phyloP scores from a whole-genome alignment of 495 filamentous ascomycete species.

The Xylaria nigripes region DNA sequence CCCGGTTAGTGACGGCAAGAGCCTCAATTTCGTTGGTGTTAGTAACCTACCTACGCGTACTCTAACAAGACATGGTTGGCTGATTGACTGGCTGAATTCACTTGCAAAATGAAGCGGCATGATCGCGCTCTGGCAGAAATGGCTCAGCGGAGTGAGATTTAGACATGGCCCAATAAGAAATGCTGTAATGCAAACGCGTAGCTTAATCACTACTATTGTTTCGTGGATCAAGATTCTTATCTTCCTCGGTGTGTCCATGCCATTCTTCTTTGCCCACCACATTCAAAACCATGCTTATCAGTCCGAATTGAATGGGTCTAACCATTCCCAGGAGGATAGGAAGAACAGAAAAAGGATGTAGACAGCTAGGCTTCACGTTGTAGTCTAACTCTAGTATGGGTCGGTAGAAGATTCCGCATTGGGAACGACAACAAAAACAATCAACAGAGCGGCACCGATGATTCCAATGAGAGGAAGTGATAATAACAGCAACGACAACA shows the following conservation, averaged over 20 bases:
- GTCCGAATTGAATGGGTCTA: background rate
- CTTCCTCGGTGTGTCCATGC: background rate
- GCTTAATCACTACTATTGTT: background rate
- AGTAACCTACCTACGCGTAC: background rate
- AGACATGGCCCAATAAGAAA: background rate
- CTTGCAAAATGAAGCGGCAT: background rate
- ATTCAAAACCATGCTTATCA: background rate
- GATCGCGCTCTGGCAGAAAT: background rate
- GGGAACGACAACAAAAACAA: background rate
- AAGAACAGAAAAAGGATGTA: background rate
- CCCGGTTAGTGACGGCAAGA: background rate
- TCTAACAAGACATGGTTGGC: background rate
- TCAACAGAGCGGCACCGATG: background rate
- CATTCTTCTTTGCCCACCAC: background rate
- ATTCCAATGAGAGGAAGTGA: slow-evolving; percentile 9
- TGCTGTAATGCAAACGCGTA: background rate
- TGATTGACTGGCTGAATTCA: background rate
- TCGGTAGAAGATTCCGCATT: no score
- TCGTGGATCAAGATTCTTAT: background rate
- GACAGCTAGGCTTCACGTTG: background rate
- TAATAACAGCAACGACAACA: no score
- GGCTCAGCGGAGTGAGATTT: background rate
- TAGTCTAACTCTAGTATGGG: no score
- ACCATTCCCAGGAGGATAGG: background rate
- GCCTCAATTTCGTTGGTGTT: background rate